Evolutionary conservation across 495 filamentous ascomycete species (phyloP), one percentile per base, ranked within the genome.

Genomic region (Aspergillus wentii): DNA sequence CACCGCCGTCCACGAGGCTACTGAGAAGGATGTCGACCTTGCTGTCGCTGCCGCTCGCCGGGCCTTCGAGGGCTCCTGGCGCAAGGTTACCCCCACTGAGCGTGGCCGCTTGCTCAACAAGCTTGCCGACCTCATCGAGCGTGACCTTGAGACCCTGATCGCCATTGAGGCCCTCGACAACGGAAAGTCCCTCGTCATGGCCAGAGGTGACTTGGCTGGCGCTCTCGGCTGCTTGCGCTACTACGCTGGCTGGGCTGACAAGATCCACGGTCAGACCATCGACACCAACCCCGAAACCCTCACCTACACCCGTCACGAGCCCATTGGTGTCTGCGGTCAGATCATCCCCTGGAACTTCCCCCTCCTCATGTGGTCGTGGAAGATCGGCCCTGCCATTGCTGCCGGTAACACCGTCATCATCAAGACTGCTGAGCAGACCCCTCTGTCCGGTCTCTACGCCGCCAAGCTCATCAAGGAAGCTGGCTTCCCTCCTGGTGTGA

Each of bases 261-360:
- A 98, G 83, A 83, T 98, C 51, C 79, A 88, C 71, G 92, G 92
- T 60, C 92, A 91, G 69, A 89, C 91, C 46, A 84, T 95, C 43
- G 92, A 96, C 48, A 90, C 87, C 41, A 75, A 82, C 56, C 64
- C 76, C 22, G 87, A 94, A 44, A 85, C 83, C 49, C 89, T 98
- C 68, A 80, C 85, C 71, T 98, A 95, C 71, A 90, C 86, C 54
- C 77, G 74, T 50, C 85, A 88, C 52, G 90, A 97, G 71, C 89
- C 92, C 28, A 76, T 96, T 45, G 90, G 90, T 69, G 90, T 95
- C 46, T 92, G 87, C 58, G 91, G 82, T 56, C 86, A 94, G 69
- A 95, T 95, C 52, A 95, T 95, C 58, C 92, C 91, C 52, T 96
- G 91, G 90, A 97, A 96, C 76, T 96, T 97, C 79, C 92, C 92